These are phyloP conservation scores for Penicillium digitatum DNA, from an alignment of 2,329 filamentous ascomycete genomes.

Conservation along the genomic window DNA sequence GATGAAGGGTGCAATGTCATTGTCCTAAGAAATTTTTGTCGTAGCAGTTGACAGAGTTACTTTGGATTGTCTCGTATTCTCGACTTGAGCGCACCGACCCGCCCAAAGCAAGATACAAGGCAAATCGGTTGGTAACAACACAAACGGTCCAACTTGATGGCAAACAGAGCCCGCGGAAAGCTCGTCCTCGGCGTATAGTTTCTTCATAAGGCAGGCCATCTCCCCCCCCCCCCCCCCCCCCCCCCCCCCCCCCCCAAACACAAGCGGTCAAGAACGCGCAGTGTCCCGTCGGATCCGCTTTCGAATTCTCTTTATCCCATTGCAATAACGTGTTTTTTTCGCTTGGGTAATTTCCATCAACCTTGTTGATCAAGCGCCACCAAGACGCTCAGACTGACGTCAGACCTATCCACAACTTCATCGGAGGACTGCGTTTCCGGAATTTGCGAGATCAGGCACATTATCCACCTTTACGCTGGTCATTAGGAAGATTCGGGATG, in stretches of 20 bases:
- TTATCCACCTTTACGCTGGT: slow-evolving; percentile 26
- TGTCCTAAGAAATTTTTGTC: background rate
- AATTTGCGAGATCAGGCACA: background rate
- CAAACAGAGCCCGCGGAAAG: background rate
- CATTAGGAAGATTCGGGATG: slow-evolving; percentile 9
- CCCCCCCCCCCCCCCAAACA: too few relatives aligned
- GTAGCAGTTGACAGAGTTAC: slow-evolving; percentile 4
- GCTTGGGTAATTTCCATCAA: slow-evolving; percentile 19
- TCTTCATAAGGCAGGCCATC: background rate
- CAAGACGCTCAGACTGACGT: slow-evolving; percentile 54
- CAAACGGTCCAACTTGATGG: background rate
- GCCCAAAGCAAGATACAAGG: background rate
- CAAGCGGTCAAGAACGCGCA: background rate
- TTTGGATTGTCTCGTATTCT: background rate
- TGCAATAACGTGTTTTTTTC: slow-evolving; percentile 7
- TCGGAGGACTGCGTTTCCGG: background rate
- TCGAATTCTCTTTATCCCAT: slow-evolving; percentile 1
- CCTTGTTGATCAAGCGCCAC: slow-evolving; percentile 5
- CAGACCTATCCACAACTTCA: slow-evolving; percentile 6
- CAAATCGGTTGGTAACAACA: background rate
- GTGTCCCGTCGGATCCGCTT: background rate
- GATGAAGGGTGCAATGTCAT: background rate
- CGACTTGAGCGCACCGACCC: background rate
- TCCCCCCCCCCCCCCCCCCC: too few relatives aligned
- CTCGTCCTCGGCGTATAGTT: background rate